phyloP scores from a whole-genome alignment of 768 basidiomycete species.

The Scleroderma bovista region DNA sequence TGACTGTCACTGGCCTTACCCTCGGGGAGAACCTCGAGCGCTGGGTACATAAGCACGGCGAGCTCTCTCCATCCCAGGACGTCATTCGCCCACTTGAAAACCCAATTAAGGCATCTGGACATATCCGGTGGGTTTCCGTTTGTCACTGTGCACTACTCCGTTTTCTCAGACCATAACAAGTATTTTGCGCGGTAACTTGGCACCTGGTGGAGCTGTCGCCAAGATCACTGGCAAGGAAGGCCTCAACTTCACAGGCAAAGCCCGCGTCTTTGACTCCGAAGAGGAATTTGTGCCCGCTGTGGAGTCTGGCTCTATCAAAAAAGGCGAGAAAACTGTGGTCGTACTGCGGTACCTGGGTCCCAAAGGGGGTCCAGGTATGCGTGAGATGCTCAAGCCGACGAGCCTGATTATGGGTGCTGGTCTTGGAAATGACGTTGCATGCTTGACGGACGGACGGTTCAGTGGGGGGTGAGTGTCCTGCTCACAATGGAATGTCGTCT shows the following conservation, averaged over 20 bases:
- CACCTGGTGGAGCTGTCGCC: slow-evolving; percentile 92
- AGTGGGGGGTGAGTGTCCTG: slow-evolving; percentile 78
- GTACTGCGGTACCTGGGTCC: slow-evolving; percentile 95
- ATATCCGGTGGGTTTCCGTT: slow-evolving; percentile 62
- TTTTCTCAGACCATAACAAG: slow-evolving; percentile 32
- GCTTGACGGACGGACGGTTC: slow-evolving; percentile 96
- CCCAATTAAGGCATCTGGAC: slow-evolving; percentile 86
- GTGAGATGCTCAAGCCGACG: slow-evolving; percentile 98
- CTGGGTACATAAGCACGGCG: slow-evolving; percentile 79
- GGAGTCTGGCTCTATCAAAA: slow-evolving; percentile 81
- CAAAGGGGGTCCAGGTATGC: slow-evolving; percentile 98
- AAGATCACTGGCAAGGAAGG: slow-evolving; percentile 98
- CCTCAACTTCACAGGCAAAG: slow-evolving; percentile 82
- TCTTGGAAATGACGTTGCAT: slow-evolving; percentile 91
- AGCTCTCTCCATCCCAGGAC: slow-evolving; percentile 68
- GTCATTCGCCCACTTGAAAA: slow-evolving; percentile 83
- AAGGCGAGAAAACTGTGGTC: slow-evolving; percentile 95
- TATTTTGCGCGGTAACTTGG: slow-evolving; percentile 87
- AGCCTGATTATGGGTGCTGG: slow-evolving; percentile 99
- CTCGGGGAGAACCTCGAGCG: slow-evolving; percentile 89
- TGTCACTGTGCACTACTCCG: slow-evolving; percentile 1
- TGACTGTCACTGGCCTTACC: slow-evolving; percentile 88
- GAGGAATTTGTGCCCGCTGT: slow-evolving; percentile 84
- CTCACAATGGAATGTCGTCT: slow-evolving; percentile 11
- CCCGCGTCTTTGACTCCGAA: slow-evolving; percentile 89